phyloP scores from a whole-genome alignment of 2,329 filamentous ascomycete genomes.

The Emydomyces testavorans region DNA sequence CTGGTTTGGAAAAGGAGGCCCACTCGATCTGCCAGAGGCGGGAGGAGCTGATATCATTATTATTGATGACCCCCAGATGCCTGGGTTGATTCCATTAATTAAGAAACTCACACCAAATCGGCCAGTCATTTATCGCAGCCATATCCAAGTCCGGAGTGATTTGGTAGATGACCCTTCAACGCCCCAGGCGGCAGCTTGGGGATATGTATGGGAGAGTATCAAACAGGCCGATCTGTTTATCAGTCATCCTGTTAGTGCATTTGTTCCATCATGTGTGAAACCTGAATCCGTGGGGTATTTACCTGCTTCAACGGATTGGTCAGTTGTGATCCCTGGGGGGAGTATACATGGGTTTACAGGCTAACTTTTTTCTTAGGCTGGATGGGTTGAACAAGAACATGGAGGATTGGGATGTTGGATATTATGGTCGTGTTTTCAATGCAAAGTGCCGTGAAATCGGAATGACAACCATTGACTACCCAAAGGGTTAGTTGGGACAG shows the following conservation, averaged over 20 bases:
- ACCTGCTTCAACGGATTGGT: constrained; percentile 72
- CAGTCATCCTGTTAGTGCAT: constrained; percentile 65
- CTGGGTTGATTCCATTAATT: constrained; percentile 61
- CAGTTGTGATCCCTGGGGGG: neutral
- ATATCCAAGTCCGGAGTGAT: constrained; percentile 72
- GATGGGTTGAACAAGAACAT: constrained; percentile 71
- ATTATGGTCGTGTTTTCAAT: constrained; percentile 66
- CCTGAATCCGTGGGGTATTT: constrained; percentile 58
- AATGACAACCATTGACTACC: constrained; percentile 31
- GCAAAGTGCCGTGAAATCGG: constrained; percentile 48
- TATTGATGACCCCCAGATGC: constrained; percentile 79
- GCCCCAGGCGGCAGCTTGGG: constrained; percentile 63
- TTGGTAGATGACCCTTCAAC: constrained; percentile 51
- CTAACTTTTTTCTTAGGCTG: constrained; percentile 39
- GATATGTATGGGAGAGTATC: constrained; percentile 61
- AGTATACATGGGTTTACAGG: constrained; percentile 2
- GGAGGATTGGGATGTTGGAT: constrained; percentile 56
- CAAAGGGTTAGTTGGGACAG: constrained; percentile 39
- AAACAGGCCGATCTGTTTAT: constrained; percentile 65
- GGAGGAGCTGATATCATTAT: constrained; percentile 68
- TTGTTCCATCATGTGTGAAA: constrained; percentile 60
- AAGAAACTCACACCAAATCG: constrained; percentile 59
- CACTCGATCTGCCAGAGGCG: constrained; percentile 51
- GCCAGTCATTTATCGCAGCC: constrained; percentile 67
- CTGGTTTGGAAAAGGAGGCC: constrained; percentile 59